These are phyloP conservation scores for Orychophragmus violaceus DNA, from an alignment of 345 rosid species.

Conservation along the genomic window DNA sequence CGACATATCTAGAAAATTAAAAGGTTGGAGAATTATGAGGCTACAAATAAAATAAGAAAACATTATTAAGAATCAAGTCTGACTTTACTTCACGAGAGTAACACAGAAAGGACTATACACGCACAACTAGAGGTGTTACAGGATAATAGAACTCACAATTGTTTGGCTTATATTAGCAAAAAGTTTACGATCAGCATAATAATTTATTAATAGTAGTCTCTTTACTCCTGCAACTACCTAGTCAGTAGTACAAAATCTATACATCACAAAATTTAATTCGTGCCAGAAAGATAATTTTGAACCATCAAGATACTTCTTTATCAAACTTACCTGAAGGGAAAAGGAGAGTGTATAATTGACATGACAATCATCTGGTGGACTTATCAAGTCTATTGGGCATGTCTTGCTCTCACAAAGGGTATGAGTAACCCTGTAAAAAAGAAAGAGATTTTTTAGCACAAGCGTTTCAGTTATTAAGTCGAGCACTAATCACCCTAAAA, in stretches of 20 bases:
- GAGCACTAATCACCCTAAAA: too few relatives aligned
- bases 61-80: constrained; percentile 10
- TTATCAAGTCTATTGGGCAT: constrained; percentile 86
- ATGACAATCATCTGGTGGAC: constrained; percentile 99
- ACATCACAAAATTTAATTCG: neutral
- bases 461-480: neutral
- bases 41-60: neutral
- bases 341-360: constrained; percentile 85
- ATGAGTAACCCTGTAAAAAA: constrained; percentile 57
- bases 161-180: constrained; percentile 11
- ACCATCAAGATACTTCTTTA: too few relatives aligned
- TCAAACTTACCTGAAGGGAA: constrained; percentile 72
- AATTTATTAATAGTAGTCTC: neutral
- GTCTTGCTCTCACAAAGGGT: constrained; percentile 68
- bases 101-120: neutral
- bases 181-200: neutral
- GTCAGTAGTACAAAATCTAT: neutral
- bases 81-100: neutral
- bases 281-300: neutral
- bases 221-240: neutral
- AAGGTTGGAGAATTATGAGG: neutral
- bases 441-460: neutral
- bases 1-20: constrained; percentile 66
- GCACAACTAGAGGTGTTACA: neutral
- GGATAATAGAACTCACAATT: neutral